Percentiles rank a stretch among this genome's conserved stretches.
These are phyloP conservation scores for Phaeosphaeria sp. DNA, from an alignment of 2,329 filamentous ascomycete genomes.

Conservation along the genomic window DNA sequence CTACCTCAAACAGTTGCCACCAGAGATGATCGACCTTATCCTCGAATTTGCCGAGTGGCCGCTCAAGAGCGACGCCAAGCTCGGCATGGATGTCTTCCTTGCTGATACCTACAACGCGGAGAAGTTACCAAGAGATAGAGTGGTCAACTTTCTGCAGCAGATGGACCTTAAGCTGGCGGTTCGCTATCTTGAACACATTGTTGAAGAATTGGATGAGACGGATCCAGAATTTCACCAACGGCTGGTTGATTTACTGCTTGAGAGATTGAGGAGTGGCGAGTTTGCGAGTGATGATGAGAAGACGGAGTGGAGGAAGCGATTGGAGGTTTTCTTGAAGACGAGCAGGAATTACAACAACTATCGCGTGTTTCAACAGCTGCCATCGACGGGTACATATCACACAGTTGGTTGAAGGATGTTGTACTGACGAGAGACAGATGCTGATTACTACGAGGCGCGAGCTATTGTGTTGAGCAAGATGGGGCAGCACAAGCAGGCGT, in stretches of 20 bases:
- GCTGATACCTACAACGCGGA: constrained; percentile 96
- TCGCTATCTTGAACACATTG: constrained; percentile 87
- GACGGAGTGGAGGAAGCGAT: constrained; percentile 64
- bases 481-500: constrained; percentile 91
- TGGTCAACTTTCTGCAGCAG: constrained; percentile 74
- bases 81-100: constrained; percentile 92
- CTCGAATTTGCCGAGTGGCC: constrained; percentile 93
- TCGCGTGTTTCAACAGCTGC: constrained; percentile 78
- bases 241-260: constrained; percentile 75
- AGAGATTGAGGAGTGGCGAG: constrained; percentile 53
- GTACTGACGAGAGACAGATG: constrained; percentile 60
- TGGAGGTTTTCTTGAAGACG: constrained; percentile 76
- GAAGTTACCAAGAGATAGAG: constrained; percentile 77
- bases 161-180: constrained; percentile 77
- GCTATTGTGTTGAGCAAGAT: constrained; percentile 93
- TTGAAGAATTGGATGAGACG: constrained; percentile 82
- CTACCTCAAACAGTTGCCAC: constrained; percentile 88
- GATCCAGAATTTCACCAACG: constrained; percentile 88
- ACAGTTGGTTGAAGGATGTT: no score
- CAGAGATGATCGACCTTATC: constrained; percentile 88
- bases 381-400: constrained; percentile 71
- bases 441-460: constrained; percentile 85
- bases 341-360: constrained; percentile 83
- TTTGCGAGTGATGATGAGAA: constrained; percentile 46
- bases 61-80: constrained; percentile 70